Evolutionary conservation across 805 yeast genomes (phyloP), one percentile per base, ranked within the genome.

Genomic region (Candida insectalens): DNA sequence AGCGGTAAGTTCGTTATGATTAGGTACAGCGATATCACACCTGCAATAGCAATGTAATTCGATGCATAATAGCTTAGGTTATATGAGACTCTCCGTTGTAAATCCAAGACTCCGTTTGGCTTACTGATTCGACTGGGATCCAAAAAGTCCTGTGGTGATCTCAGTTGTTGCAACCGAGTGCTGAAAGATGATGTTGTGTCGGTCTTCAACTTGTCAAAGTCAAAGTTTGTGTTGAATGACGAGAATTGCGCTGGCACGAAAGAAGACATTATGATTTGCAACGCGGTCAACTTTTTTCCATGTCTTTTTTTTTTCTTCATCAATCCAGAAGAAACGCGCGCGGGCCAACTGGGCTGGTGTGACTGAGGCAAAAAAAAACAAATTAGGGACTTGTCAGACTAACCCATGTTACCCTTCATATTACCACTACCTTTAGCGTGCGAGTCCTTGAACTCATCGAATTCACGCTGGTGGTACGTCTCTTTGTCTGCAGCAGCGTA

Each of bases 371-470:
- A n/a, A n/a, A n/a, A n/a, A n/a, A n/a, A n/a, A n/a, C n/a, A n/a
- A 7, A n/a, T n/a, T n/a, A n/a, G n/a, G n/a, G n/a, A n/a, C n/a
- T n/a, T n/a, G n/a, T 7, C 15, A 6, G 16, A 19, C 30, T 40
- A 71, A 5, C 89, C 89, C 36, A 73, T 58, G 45, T 79, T 74
- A 29, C 54, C 54, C 53, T 69, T 74, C 30, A 88, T 85, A 51
- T 89, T 89, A 8, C 98, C 98, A 36, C 88, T 77, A 6, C 98
- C 98, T 47, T 73, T 76, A 0, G 87, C 81, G 51, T 85, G 76
- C 3, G 74, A 73, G 41, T 92, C 98, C 30, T 77, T 76, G 65
- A 89, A 92, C 40, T 83, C 94, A 57, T 92, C 98, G 97, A 97
- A 92, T 27, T 72, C 69, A 37, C 98, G 67, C 36, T 79, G 74